These are phyloP conservation scores for Eragrostis tef DNA, from an alignment of 202 grass and related monocot species.

Conservation along the genomic window DNA sequence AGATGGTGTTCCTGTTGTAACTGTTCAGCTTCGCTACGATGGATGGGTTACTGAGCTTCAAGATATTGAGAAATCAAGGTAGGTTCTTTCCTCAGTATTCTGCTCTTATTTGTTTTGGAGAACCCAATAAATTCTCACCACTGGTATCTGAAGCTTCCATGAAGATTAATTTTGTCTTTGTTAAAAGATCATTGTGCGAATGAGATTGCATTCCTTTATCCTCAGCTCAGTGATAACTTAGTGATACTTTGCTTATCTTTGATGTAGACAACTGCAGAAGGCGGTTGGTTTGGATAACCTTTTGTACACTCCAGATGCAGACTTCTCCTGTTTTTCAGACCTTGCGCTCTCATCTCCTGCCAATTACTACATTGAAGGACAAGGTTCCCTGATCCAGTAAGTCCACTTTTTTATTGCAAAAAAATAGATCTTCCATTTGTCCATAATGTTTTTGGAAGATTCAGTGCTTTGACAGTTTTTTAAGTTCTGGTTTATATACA, in stretches of 20 bases:
- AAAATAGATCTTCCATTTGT: too few species aligned
- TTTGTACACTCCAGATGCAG: conserved; percentile 90
- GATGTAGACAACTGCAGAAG: conserved; percentile 71
- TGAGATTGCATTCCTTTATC: conserved; percentile 4
- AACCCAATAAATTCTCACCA: background rate
- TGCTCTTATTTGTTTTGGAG: conserved; percentile 10
- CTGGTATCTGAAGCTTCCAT: background rate
- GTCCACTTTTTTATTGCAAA: conserved; percentile 27
- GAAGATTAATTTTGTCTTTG: conserved; percentile 18
- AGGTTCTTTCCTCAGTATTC: conserved; percentile 2
- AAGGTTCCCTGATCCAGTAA: conserved; percentile 99
- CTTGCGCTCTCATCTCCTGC: conserved; percentile 93
- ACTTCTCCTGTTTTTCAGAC: conserved; percentile 96
- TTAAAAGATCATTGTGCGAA: conserved; percentile 3
- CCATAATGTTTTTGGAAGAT: background rate
- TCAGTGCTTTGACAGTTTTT: conserved; percentile 28
- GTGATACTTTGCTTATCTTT: conserved; percentile 39
- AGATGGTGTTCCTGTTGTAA: conserved; percentile 97
- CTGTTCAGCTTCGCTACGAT: conserved; percentile 97
- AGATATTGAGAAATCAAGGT: conserved; percentile 93
- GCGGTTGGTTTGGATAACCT: conserved; percentile 95
- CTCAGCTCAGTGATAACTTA: conserved; percentile 13
- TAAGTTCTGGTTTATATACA: conserved; percentile 2
- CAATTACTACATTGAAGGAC: conserved; percentile 93
- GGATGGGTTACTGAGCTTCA: conserved; percentile 97